Base-by-base conservation (phyloP, 2,329 filamentous ascomycete genomes). In the Cladosporium sp. region DNA sequence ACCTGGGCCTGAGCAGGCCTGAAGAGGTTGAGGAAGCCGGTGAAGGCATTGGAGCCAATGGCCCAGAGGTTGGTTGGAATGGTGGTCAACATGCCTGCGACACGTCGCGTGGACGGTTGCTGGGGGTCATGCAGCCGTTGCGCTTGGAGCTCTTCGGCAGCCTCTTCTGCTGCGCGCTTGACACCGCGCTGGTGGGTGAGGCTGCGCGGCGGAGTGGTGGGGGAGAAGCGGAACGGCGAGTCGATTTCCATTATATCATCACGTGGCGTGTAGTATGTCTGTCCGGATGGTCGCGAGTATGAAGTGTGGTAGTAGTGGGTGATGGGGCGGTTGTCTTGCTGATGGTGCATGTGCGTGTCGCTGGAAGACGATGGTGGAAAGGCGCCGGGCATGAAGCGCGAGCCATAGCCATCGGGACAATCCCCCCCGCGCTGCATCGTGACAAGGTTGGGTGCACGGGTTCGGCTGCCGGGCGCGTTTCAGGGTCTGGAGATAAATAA, bases 81-180 rank as follows among this genome's bases (percentile, higher is more conserved):
- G 32, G 49, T 54, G 32, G 60, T 46, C 23, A 63, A 30, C 60
- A 63, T 63, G 60, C 48, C 59, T 36, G 48, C 25, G 32, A 56
- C 34, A 34, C 46, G 46, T 36, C 59, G 46, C 46, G 59, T 49
- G 18, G 21, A 21, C 30, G 49, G 60, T 46, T 54, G 56, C 30
- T 54, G 46, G 46, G 59, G 46, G 10, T 54, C 26, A 13, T 32
- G 23, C 48, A 53, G 32, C 30, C 23, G 59, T 36, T 57, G 54
- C 21, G 54, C 54, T 57, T 23, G 30, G 14, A 46, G n/a, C n/a
- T 46, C 48, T 18, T 28, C n/a, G 48, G 48, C 48, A 11, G 23
- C 48, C 6, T 28, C 48, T 18, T 58, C 56, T 25, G 49, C 49
- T 10, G 21, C 48, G 49, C 60, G 60, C 32, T 63, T 63, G 23